These are phyloP conservation scores for Cercospora sp. DNA, from an alignment of 2,329 filamentous ascomycete genomes.

Conservation along the genomic window DNA sequence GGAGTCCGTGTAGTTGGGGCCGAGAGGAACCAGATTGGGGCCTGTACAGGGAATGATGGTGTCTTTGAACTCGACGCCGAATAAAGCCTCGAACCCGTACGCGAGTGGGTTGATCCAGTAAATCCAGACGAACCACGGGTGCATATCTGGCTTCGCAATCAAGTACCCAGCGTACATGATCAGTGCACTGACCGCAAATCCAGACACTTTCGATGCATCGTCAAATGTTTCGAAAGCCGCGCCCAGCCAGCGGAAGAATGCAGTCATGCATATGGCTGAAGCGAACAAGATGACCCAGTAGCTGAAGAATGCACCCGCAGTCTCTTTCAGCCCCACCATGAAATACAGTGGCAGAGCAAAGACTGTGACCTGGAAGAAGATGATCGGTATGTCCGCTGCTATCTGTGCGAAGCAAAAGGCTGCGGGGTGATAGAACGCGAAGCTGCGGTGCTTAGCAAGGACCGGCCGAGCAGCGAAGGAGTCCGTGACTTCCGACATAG, in stretches of 20 bases:
- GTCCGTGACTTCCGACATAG: constrained; percentile 66
- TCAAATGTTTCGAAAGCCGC: constrained; percentile 37
- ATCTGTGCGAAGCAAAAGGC: constrained; percentile 56
- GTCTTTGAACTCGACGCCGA: constrained; percentile 66
- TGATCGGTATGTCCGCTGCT: constrained; percentile 55
- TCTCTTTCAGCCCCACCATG: constrained; percentile 59
- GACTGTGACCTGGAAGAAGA: constrained; percentile 59
- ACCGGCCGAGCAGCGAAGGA: constrained; percentile 50
- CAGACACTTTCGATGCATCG: constrained; percentile 37
- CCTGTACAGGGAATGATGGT: constrained; percentile 58
- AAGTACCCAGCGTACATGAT: constrained; percentile 41
- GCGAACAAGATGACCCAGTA: constrained; percentile 58
- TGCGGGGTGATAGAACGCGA: constrained; percentile 43
- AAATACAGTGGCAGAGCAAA: constrained; percentile 65
- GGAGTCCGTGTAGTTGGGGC: constrained; percentile 44
- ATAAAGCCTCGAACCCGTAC: constrained; percentile 54
- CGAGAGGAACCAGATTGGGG: constrained; percentile 42
- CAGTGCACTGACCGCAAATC: constrained; percentile 34
- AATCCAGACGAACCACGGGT: constrained; percentile 56
- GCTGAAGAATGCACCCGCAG: constrained; percentile 61
- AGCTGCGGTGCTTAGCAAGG: constrained; percentile 48
- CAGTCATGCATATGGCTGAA: constrained; percentile 48
- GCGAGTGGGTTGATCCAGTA: constrained; percentile 55
- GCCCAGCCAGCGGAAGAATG: constrained; percentile 49
- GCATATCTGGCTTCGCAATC: constrained; percentile 39